Evolutionary conservation across 306 rosid genomes (phyloP), one percentile per base, ranked within the genome.

Genomic region (Spatholobus suberectus): DNA sequence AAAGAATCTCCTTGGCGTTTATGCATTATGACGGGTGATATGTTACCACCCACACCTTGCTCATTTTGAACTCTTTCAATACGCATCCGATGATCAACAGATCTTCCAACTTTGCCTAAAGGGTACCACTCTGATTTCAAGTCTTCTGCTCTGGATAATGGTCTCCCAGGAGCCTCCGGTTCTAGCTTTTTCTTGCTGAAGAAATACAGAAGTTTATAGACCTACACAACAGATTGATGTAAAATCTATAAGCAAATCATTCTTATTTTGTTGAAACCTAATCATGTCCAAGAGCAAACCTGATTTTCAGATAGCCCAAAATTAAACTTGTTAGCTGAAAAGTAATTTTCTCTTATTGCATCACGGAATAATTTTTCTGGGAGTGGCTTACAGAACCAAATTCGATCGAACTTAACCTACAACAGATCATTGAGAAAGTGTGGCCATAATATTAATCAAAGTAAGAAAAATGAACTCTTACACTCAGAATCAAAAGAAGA

Each of bases 361-460:
- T 57, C 80, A 4, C 87, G 47, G 75, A 92, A 92, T 47, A 54
- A 79, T 35, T 69, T 70, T 80, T 92, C 94, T 21, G 71, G 14
- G 43, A 92, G 86, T n/a, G 97, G 92, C 73, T 72, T 57, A 68
- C 97, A 92, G 5, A 0, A 20, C 97, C 97, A 92, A 83, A 92
- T 38, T 49, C 27, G 35, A 41, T 7, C 46, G 24, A 89, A 81
- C 80, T 74, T 89, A 55, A 92, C 93, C 97, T 92, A 63, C 37
- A 70, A 1, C 62, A 32, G 27, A 73, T 59, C 46, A 77, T 32
- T 46, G 47, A 41, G 41, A 81, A 46, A 58, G n/a, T 23, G 15
- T 66, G 35, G 23, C 49, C 62, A 80, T 8, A 4, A 78, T 15
- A 51, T 70, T 43, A 26, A 62, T 51, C 20, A 14, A 32, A 57